Conservation (phyloP, 768 basidiomycete genomes). For the Daedalea quercina region DNA sequence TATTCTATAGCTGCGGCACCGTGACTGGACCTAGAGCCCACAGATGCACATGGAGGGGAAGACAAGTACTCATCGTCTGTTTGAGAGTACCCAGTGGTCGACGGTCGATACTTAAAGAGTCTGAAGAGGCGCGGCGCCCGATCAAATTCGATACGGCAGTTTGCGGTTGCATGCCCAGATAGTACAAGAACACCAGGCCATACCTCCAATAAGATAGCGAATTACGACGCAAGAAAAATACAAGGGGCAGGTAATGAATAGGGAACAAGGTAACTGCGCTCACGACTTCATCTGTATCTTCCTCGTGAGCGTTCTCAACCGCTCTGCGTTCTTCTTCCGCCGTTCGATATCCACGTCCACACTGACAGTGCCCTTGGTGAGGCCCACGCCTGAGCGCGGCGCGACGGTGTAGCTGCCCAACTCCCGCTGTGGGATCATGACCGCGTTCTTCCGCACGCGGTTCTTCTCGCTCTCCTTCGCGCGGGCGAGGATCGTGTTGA, state of each 20-base stretch:
- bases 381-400: conserved; percentile 50
- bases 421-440: conserved; percentile 74
- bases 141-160: no score
- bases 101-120: background rate
- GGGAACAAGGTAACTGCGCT: background rate
- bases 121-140: no score
- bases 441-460: conserved; percentile 69
- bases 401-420: conserved; percentile 78
- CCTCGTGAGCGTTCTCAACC: conserved; percentile 56
- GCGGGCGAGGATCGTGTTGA: conserved; percentile 63
- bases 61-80: background rate
- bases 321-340: conserved; percentile 67
- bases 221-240: no score
- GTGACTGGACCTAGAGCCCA: no score
- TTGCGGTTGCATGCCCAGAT: background rate
- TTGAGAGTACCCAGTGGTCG: background rate
- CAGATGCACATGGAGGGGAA: no score
- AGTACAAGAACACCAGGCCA: background rate
- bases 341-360: conserved; percentile 73
- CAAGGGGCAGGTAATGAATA: no score
- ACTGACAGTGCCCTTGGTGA: conserved; percentile 43
- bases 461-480: conserved; percentile 64
- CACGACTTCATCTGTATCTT: conserved; percentile 29
- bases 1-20: no score
- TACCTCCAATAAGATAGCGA: background rate